Evolutionary conservation across 495 filamentous ascomycete species (phyloP).

Genomic region (Aspergillus nanangensis): DNA sequence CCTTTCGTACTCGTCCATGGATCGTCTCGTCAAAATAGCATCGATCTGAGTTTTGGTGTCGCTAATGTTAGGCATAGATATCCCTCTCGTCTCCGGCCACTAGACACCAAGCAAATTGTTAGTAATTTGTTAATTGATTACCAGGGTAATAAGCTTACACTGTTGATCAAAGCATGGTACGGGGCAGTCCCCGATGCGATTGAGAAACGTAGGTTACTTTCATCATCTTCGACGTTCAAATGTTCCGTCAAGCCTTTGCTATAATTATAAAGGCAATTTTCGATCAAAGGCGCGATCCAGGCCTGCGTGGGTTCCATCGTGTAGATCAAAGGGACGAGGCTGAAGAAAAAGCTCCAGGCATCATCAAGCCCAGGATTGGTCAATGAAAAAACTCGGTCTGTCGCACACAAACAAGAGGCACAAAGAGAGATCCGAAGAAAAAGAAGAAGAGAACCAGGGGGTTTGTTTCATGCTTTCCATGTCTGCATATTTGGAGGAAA

Average conservation of each 20-base stretch:
- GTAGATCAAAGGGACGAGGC: slow-evolving; percentile 4
- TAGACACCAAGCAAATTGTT: slow-evolving; percentile 6
- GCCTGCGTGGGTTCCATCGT: slow-evolving; percentile 22
- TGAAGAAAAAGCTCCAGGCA: no score
- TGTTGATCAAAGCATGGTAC: slow-evolving; percentile 16
- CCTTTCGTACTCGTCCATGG: slow-evolving; percentile 14
- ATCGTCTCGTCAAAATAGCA: slow-evolving; percentile 26
- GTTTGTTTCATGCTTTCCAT: no score
- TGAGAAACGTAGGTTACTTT: slow-evolving; percentile 32
- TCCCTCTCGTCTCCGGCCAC: slow-evolving; percentile 19
- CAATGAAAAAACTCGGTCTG: no score
- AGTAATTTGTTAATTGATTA: background rate
- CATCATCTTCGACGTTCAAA: slow-evolving; percentile 33
- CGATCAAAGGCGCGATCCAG: slow-evolving; percentile 32
- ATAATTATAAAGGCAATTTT: slow-evolving; percentile 23
- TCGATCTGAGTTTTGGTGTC: slow-evolving; percentile 37
- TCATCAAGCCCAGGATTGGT: no score
- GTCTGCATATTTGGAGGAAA: no score
- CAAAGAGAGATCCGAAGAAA: no score
- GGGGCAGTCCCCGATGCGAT: background rate
- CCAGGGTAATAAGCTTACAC: slow-evolving; percentile 24
- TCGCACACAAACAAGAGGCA: no score
- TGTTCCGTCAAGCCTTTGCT: slow-evolving; percentile 6
- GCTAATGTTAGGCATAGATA: slow-evolving; percentile 23
- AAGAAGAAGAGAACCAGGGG: no score